Evolutionary conservation across 768 basidiomycete species (phyloP).

Genomic region (Glaciozyma martinii): DNA sequence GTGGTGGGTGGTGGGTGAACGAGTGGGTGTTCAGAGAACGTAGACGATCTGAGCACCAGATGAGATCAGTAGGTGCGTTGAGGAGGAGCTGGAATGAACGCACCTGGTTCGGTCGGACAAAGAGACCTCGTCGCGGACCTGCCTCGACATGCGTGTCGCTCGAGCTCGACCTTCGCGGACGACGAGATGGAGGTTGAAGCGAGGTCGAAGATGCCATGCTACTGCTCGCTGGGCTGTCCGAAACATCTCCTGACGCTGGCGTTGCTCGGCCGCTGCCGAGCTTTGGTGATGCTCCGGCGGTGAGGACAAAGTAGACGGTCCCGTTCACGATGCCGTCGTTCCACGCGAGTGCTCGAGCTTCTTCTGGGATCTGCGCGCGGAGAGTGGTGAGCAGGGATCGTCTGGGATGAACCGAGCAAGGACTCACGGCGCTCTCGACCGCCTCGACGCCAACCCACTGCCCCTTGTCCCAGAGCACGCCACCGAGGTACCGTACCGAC

Average conservation of each 20-base stretch:
- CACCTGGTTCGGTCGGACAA: constrained; percentile 30
- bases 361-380: constrained; percentile 5
- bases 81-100: background rate
- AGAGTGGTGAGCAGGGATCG: constrained; percentile 23
- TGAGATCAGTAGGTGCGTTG: background rate
- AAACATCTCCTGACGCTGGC: background rate
- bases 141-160: background rate
- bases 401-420: constrained; percentile 48
- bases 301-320: constrained; percentile 56
- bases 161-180: constrained; percentile 15
- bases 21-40: background rate
- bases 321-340: constrained; percentile 77
- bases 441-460: constrained; percentile 91
- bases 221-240: constrained; percentile 45
- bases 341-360: constrained; percentile 60
- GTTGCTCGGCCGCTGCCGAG: background rate
- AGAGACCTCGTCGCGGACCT: constrained; percentile 23
- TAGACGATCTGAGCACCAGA: background rate
- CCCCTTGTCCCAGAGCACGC: constrained; percentile 66
- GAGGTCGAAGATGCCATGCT: constrained; percentile 42
- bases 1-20: too few relatives aligned
- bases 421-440: constrained; percentile 70
- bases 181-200: constrained; percentile 10
- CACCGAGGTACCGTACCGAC: constrained; percentile 69
- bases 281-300: background rate